Conservation (phyloP, 169 alveolate species). For the Eimeria praecox region DNA sequence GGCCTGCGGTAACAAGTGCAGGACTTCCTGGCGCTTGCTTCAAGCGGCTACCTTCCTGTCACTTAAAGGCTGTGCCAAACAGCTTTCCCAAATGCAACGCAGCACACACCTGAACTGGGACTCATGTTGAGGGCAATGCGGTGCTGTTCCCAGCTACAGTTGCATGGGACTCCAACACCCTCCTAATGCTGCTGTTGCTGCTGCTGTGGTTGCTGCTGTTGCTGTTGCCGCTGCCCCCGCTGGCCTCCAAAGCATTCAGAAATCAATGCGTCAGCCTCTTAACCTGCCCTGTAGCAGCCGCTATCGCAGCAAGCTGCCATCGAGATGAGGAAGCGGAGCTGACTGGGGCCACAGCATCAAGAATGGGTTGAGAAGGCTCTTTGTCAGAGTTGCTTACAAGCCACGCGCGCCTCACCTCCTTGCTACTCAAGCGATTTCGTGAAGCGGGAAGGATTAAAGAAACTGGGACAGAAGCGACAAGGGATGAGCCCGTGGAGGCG, state of each 20-base stretch:
- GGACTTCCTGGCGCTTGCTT: neutral
- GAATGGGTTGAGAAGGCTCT: neutral
- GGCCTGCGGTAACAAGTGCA: neutral
- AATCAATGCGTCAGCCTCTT: neutral
- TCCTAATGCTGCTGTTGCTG: neutral
- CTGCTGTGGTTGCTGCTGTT: neutral
- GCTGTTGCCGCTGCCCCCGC: neutral
- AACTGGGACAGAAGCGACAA: neutral
- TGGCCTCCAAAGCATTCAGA: neutral
- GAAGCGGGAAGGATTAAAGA: neutral
- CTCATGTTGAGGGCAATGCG: neutral
- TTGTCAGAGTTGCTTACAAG: neutral
- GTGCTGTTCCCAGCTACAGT: neutral
- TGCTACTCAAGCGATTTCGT: neutral
- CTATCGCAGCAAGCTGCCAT: neutral
- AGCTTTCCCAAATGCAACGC: neutral
- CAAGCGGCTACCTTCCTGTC: neutral
- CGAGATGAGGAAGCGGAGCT: neutral
- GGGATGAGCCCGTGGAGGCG: neutral
- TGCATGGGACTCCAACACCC: neutral
- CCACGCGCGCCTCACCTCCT: neutral
- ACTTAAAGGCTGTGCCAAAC: neutral
- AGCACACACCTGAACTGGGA: neutral
- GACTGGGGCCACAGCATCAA: neutral
- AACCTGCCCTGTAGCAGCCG: too few relatives aligned